Base-by-base conservation (phyloP, 352 stramenopile species). In the Phytophthora aleatoria region DNA sequence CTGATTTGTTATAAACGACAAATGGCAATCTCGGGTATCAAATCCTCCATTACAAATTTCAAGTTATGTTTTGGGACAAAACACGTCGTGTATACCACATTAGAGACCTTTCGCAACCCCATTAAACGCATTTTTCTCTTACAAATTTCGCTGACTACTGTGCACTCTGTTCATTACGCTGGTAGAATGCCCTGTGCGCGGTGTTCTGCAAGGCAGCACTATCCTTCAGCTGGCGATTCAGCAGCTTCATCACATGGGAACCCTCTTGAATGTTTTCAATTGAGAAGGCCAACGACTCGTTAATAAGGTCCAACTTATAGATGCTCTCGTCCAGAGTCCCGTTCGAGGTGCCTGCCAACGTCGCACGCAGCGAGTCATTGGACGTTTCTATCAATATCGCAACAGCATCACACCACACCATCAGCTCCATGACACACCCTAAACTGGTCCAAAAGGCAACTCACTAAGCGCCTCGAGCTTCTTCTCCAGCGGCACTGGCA, bases 261-360 rank as follows among this genome's bases (percentile, higher is more conserved):
- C 74, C 82, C 59, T 91, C 84, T 73, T 90, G 82, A 42, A 91
- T 83, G 54, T 91, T 91, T 41, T 91, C 84, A 47, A 93, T 91
- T 9, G 82, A 90, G 56, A 90, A 93, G 10, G 82, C 82, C 44
- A 93, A 64, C 43, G 84, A 93, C 57, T 93, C 84, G 57, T 91
- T 91, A 58, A 91, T 86, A 44, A 90, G 77, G 55, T 93, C 82
- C 57, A 93, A 70, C 50, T 91, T 90, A 68, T 85, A 79, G 47
- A 90, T 75, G 33, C 68, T 77, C 26, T 73, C 70, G 42, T 82
- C 76, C 31, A 90, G 55, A 20, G 69, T 62, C 7, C 76, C 73
- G 3, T 58, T 68, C 27, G 72, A 67, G 28, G 67, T 79, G 26
- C 67, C 73, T 0, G 60, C 60, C 50, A 85, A 38, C 5, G 62